Evolutionary conservation across 192 early-diverging fungal species (phyloP).

Genomic region (Diversispora eburnea): DNA sequence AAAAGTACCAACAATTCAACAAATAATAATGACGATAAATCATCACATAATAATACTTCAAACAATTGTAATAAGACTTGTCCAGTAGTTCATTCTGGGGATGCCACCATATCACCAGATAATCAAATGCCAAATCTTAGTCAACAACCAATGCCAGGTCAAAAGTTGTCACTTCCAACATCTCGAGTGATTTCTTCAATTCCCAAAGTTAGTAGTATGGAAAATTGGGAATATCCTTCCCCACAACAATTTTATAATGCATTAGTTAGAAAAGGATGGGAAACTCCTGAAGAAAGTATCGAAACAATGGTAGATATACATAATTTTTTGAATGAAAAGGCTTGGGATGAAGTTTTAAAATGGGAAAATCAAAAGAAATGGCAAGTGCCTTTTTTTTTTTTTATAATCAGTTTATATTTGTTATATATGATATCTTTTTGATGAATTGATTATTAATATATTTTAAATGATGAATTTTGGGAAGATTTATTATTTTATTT

Average conservation of each 20-base stretch:
- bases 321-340: conserved; percentile 95
- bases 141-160: conserved; percentile 64
- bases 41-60: not conserved
- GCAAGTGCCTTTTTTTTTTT: conserved; percentile 37
- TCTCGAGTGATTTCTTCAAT: conserved; percentile 81
- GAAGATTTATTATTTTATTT: too few relatives aligned
- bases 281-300: conserved; percentile 77
- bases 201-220: conserved; percentile 53
- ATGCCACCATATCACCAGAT: conserved; percentile 62
- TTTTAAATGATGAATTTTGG: too few relatives aligned
- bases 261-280: conserved; percentile 78
- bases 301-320: conserved; percentile 96
- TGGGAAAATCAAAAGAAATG: conserved; percentile 75
- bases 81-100: conserved; percentile 30
- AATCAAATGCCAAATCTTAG: conserved; percentile 90
- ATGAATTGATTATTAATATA: too few relatives aligned
- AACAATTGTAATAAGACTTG: not conserved
- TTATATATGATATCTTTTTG: too few relatives aligned
- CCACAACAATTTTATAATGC: conserved; percentile 91
- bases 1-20: not conserved
- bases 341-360: conserved; percentile 90
- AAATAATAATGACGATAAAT: not conserved
- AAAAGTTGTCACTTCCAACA: conserved; percentile 69
- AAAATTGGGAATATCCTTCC: conserved; percentile 85
- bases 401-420: too few relatives aligned